phyloP scores from a whole-genome alignment of 2,329 filamentous ascomycete species.

The Alternaria panax region DNA sequence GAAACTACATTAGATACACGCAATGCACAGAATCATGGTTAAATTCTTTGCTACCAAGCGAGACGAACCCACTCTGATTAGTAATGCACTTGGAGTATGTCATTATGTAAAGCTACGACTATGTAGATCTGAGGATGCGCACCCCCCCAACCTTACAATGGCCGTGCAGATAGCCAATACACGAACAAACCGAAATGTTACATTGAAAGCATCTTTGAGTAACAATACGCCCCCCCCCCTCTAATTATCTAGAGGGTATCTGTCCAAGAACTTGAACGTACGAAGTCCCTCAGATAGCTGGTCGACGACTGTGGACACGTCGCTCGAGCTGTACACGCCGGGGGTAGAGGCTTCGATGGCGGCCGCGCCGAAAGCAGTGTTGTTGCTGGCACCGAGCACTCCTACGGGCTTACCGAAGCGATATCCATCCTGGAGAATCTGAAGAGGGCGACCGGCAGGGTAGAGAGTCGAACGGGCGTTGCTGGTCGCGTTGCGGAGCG shows the following conservation, averaged over 20 bases:
- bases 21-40: not conserved
- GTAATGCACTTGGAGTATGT: not conserved
- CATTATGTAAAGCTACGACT: not conserved
- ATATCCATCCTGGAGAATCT: conserved; percentile 70
- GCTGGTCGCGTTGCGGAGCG: conserved; percentile 27
- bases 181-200: not conserved
- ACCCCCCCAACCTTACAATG: not conserved
- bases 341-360: conserved; percentile 55
- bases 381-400: conserved; percentile 60
- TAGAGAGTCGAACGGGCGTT: conserved; percentile 61
- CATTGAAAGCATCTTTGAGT: not conserved
- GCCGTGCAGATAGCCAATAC: not conserved
- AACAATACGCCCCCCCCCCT: not conserved
- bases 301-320: conserved; percentile 26
- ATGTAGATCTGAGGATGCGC: not conserved
- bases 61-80: not conserved
- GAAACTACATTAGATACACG: conserved; percentile 53
- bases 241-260: conserved; percentile 64
- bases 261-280: conserved; percentile 70
- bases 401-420: conserved; percentile 75
- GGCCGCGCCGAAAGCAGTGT: conserved; percentile 51
- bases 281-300: conserved; percentile 61
- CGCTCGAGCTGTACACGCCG: conserved; percentile 42
- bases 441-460: conserved; percentile 67
- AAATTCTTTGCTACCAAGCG: not conserved